Evolutionary conservation across 208 protist species (phyloP), one percentile per base, ranked within the genome.

Genomic region (Acanthamoeba divionensis): DNA sequence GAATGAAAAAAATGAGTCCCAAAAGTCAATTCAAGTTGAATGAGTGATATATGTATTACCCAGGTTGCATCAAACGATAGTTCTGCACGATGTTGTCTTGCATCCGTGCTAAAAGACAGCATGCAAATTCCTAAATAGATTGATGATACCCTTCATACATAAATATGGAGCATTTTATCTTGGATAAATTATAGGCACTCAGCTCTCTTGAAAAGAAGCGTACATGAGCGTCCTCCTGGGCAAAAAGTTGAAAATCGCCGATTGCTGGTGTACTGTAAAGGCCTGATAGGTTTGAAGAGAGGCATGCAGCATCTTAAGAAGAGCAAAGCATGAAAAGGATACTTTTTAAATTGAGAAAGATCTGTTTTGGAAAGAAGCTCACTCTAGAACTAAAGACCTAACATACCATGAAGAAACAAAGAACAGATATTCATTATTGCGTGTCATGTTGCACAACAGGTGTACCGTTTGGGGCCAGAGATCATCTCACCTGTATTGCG

Each of bases 211-310:
- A 18, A 10, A 80, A 60, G 18, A 60, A 60, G n/a, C 52, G 21
- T 87, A 87, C 79, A 50, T 87, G 79, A 4, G 79, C 79, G 55
- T 87, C 79, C 55, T 87, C 79, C 41, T 87, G 79, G 5, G 79
- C 57, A 31, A 69, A 87, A n/a, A 45, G 79, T 3, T 31, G 79
- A 18, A 87, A 87, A 26, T 87, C 79, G 12, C 79, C 79, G 79
- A 87, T 69, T 24, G 48, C 79, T 83, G 33, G 13, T 4, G 24
- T 7, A 55, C 21, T 10, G 6, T 63, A 48, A 18, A 60, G 2
- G 15, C n/a, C n/a, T 60, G n/a, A n/a, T 60, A 60, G 13, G 36
- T 8, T 29, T 10, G 18, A 69, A 29, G 36, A 69, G 26, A 69
- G 9, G 62, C 18, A 69, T 21, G 62, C 52, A 57, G 15, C 13